These are phyloP conservation scores for Cryoendolithus antarcticus DNA, from an alignment of 2,329 filamentous ascomycete genomes.

Conservation along the genomic window DNA sequence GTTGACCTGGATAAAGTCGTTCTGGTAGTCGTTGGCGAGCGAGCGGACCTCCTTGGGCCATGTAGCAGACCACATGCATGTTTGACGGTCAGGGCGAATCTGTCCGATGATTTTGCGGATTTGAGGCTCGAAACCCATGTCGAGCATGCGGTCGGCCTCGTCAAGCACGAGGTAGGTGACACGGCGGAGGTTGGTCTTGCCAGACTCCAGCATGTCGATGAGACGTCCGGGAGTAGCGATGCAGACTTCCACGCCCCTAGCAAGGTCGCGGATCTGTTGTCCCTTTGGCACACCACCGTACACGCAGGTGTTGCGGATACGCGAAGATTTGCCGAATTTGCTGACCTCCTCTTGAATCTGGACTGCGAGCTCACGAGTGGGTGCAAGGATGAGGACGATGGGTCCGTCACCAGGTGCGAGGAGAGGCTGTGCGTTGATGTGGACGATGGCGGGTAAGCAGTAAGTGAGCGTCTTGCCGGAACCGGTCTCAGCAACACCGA, in stretches of 20 bases:
- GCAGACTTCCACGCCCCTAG: slow-evolving; percentile 92
- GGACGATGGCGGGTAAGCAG: slow-evolving; percentile 93
- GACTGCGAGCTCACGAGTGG: slow-evolving; percentile 93
- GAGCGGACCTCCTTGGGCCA: slow-evolving; percentile 98
- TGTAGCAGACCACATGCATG: slow-evolving; percentile 98
- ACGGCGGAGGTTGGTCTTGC: slow-evolving; percentile 94
- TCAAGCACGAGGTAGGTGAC: slow-evolving; percentile 97
- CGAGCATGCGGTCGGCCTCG: slow-evolving; percentile 98
- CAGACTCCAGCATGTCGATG: slow-evolving; percentile 96
- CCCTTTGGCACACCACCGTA: slow-evolving; percentile 99
- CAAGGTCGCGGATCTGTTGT: slow-evolving; percentile 87
- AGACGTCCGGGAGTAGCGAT: slow-evolving; percentile 96
- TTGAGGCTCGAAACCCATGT: slow-evolving; percentile 99
- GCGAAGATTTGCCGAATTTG: slow-evolving; percentile 95
- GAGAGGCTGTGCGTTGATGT: slow-evolving; percentile 98
- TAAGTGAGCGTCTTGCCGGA: slow-evolving; percentile 99
- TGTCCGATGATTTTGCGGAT: slow-evolving; percentile 98
- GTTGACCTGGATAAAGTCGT: slow-evolving; percentile 97
- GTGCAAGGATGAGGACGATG: slow-evolving; percentile 89
- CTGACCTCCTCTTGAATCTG: slow-evolving; percentile 98
- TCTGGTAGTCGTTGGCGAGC: slow-evolving; percentile 78
- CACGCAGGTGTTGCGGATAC: slow-evolving; percentile 96
- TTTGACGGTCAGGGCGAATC: slow-evolving; percentile 96
- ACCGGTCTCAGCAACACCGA: slow-evolving; percentile 97
- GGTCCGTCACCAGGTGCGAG: slow-evolving; percentile 90